A percentile compares a stretch with the other conserved stretches of the same genome.
These are phyloP conservation scores for Candida frijolesensis DNA, from an alignment of 1,139 yeast genomes.

Conservation along the genomic window DNA sequence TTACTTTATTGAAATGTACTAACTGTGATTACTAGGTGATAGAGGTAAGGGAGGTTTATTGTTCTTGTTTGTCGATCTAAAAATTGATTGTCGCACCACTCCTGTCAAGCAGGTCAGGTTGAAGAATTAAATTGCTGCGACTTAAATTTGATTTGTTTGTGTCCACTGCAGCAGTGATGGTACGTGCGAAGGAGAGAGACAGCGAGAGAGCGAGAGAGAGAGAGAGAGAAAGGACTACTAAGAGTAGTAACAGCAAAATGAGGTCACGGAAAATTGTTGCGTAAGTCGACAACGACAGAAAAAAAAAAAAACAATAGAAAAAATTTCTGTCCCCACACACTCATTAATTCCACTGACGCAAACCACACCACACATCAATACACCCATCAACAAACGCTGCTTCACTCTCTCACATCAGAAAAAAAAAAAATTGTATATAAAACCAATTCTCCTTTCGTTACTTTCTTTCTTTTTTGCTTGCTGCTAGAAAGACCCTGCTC, in stretches of 20 bases:
- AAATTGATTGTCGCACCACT: too few relatives aligned
- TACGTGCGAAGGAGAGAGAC: background rate
- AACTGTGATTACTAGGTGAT: background rate
- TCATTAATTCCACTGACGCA: background rate
- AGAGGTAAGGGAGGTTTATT: too few relatives aligned
- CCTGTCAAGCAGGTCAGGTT: too few relatives aligned
- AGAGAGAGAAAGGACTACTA: background rate
- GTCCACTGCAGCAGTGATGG: too few relatives aligned
- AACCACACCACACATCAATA: background rate
- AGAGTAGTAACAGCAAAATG: background rate
- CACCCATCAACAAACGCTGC: background rate
- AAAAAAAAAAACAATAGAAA: background rate
- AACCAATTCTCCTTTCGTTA: background rate
- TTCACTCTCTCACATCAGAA: background rate
- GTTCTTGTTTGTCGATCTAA: too few relatives aligned
- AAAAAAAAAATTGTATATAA: background rate
- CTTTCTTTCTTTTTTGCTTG: background rate
- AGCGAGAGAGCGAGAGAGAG: conserved; percentile 1
- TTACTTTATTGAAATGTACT: conserved; percentile 9
- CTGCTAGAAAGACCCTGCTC: background rate
- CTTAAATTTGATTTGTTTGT: too few relatives aligned
- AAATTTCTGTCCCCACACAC: conserved; percentile 1
- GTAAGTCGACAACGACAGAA: background rate
- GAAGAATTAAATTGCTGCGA: too few relatives aligned
- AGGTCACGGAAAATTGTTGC: conserved; percentile 2